A percentile compares a stretch with the other conserved stretches of the same genome.
Conservation (phyloP, 106 monocot species). For the Apostasia shenzhenica region DNA sequence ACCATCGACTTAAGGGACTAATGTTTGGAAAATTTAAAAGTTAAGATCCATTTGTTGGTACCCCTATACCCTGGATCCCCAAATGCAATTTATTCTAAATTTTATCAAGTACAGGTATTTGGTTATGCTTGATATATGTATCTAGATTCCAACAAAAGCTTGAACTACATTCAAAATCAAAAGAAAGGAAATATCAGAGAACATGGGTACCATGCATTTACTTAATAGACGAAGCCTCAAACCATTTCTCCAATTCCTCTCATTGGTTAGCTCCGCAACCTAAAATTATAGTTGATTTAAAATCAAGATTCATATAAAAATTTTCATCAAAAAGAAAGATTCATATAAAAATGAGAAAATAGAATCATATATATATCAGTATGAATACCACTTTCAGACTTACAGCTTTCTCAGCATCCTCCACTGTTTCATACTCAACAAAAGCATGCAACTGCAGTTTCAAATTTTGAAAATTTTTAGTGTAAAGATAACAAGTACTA, state of each 20-base stretch:
- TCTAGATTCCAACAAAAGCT: too few species aligned
- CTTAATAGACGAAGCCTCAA: slow-evolving; percentile 74
- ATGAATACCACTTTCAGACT: slow-evolving; percentile 16
- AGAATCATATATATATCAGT: neutral
- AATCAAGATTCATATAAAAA: neutral
- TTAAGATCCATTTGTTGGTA: too few species aligned
- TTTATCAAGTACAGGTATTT: too few species aligned
- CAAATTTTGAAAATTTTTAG: neutral
- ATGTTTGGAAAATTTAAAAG: too few species aligned
- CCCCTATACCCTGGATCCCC: too few species aligned
- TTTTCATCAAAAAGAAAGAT: neutral
- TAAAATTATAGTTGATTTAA: slow-evolving; percentile 6
- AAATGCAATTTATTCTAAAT: too few species aligned
- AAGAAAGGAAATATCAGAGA: neutral
- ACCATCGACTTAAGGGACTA: too few species aligned
- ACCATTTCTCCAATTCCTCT: slow-evolving; percentile 93
- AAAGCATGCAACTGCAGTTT: slow-evolving; percentile 86
- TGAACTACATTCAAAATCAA: too few species aligned
- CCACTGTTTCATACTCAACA: slow-evolving; percentile 87
- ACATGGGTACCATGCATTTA: slow-evolving; percentile 61
- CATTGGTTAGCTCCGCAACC: slow-evolving; percentile 76
- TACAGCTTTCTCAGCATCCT: slow-evolving; percentile 92
- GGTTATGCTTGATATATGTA: too few species aligned
- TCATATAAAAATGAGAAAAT: neutral
- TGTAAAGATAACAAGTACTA: neutral